phyloP scores from a whole-genome alignment of 1,139 yeast species.

The Candida albicans region DNA sequence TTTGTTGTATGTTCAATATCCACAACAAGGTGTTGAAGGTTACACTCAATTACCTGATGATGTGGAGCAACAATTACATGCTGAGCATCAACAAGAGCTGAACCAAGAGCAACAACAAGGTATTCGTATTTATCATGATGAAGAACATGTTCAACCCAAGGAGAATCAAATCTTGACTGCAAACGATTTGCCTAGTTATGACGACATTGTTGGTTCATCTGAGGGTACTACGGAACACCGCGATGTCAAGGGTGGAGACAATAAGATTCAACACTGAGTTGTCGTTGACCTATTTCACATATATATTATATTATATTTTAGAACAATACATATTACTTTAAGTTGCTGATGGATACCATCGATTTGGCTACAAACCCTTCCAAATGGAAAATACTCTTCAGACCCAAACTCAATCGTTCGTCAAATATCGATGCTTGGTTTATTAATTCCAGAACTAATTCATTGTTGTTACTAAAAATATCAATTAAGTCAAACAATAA shows the following conservation, averaged over 20 bases:
- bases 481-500: constrained; percentile 58
- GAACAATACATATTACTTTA: background rate
- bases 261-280: constrained; percentile 32
- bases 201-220: constrained; percentile 22
- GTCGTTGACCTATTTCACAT: background rate
- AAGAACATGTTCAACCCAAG: constrained; percentile 9
- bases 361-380: constrained; percentile 91
- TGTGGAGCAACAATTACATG: constrained; percentile 12
- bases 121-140: constrained; percentile 7
- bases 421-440: constrained; percentile 75
- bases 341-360: constrained; percentile 57
- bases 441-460: constrained; percentile 54
- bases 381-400: constrained; percentile 86
- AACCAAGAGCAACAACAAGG: constrained; percentile 2
- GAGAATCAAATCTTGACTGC: constrained; percentile 9
- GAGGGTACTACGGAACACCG: background rate
- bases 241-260: constrained; percentile 11
- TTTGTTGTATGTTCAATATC: constrained; percentile 24
- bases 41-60: constrained; percentile 12
- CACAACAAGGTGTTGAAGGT: constrained; percentile 15
- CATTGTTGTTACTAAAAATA: constrained; percentile 2
- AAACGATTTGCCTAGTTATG: constrained; percentile 28
- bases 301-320: background rate
- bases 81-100: constrained; percentile 1
- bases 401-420: constrained; percentile 83